phyloP scores from a whole-genome alignment of 257 asterid genomes.

The Craterostigma plantagineum region DNA sequence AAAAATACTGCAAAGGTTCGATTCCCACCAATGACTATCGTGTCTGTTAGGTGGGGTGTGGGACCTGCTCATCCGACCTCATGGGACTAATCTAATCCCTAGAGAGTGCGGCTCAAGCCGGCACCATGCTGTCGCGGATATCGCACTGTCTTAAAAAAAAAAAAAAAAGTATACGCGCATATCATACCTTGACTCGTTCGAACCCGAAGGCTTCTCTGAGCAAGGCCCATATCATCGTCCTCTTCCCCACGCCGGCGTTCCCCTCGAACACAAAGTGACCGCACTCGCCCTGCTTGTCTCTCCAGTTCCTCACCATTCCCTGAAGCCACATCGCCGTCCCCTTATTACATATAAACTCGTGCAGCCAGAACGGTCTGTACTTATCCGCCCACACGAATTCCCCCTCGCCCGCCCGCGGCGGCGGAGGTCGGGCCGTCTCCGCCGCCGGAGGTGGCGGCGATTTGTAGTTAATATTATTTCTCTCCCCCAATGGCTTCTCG shows the following conservation, averaged over 20 bases:
- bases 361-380: conserved; percentile 36
- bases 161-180: no score
- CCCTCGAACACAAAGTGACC: conserved; percentile 67
- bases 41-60: no score
- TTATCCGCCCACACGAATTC: conserved; percentile 39
- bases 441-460: conserved; percentile 8
- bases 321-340: conserved; percentile 34
- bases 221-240: conserved; percentile 68
- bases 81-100: no score
- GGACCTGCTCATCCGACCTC: no score
- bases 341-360: conserved; percentile 51
- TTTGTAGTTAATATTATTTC: conserved; percentile 26
- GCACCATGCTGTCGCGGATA: no score
- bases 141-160: no score
- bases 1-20: no score
- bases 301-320: conserved; percentile 18
- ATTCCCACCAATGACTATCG: no score
- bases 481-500: conserved; percentile 88
- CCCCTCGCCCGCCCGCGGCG: conserved; percentile 13
- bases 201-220: conserved; percentile 45
- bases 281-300: conserved; percentile 14
- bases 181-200: conserved; percentile 43
- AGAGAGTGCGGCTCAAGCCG: no score
- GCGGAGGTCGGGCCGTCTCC: conserved; percentile 8
- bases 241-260: conserved; percentile 71